phyloP scores from a whole-genome alignment of 2,329 filamentous ascomycete species.

The Hortaea sp. region DNA sequence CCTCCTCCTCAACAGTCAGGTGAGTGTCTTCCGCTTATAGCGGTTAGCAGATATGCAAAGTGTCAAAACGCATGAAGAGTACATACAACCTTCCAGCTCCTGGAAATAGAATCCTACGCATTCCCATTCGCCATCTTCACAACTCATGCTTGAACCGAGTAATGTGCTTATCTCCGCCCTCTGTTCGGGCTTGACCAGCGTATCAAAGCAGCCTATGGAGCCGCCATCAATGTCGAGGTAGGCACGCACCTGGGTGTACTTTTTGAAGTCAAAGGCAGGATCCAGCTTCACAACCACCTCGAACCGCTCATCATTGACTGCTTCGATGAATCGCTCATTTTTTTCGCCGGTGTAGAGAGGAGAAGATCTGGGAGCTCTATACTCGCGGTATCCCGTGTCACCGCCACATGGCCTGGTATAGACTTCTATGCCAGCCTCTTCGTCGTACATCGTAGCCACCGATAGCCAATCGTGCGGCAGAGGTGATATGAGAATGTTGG shows the following conservation, averaged over 20 bases:
- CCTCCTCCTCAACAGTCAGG: background rate
- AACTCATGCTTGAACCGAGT: background rate
- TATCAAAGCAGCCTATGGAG: too few species aligned
- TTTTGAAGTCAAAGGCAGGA: too few species aligned
- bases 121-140: too few species aligned
- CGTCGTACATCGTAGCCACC: constrained; percentile 2
- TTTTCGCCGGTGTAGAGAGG: background rate
- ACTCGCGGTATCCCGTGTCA: background rate
- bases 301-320: background rate
- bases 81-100: too few species aligned
- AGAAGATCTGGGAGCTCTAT: background rate
- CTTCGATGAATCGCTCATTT: constrained; percentile 4
- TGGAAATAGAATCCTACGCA: too few species aligned
- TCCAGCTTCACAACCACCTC: background rate
- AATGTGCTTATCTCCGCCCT: background rate
- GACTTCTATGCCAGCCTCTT: background rate
- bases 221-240: too few species aligned
- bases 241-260: too few species aligned
- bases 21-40: too few species aligned
- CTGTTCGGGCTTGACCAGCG: background rate
- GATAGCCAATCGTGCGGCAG: too few species aligned
- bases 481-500: too few species aligned
- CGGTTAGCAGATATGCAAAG: too few species aligned
- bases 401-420: background rate
- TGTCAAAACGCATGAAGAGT: too few species aligned